Evolutionary conservation across 306 rosid genomes (phyloP).

Genomic region (Boehmeria nivea): DNA sequence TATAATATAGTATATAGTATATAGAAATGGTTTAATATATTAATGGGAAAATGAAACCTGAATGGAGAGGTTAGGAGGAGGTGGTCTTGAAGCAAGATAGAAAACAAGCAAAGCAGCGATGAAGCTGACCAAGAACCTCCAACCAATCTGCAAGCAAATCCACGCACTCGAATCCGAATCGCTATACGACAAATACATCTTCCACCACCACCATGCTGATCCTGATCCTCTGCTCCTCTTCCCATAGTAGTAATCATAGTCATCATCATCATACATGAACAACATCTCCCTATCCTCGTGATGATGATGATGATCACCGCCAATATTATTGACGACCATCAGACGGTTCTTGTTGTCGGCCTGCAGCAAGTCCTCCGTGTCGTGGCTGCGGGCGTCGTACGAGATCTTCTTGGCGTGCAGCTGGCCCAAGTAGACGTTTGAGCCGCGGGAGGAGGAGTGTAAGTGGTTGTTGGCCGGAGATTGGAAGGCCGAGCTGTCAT

Average conservation of each 20-base stretch:
- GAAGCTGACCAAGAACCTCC: constrained; percentile 65
- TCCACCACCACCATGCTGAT: constrained; percentile 31
- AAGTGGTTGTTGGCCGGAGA: constrained; percentile 22
- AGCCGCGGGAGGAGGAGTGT: constrained; percentile 63
- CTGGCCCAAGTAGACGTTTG: constrained; percentile 39
- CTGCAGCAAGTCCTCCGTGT: constrained; percentile 15
- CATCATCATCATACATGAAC: constrained; percentile 26
- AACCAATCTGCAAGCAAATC: constrained; percentile 70
- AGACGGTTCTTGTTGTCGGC: constrained; percentile 34
- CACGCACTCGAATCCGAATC: constrained; percentile 57
- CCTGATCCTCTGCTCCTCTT: constrained; percentile 17
- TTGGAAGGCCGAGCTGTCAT: constrained; percentile 27
- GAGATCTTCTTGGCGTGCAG: constrained; percentile 55
- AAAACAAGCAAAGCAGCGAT: constrained; percentile 75
- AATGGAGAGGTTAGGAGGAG: constrained; percentile 58
- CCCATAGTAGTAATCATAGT: constrained; percentile 30
- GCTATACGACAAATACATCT: constrained; percentile 45
- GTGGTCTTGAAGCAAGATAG: constrained; percentile 75
- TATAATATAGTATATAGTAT: too few species aligned
- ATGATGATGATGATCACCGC: neutral
- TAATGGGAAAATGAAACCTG: constrained; percentile 44
- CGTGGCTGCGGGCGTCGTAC: constrained; percentile 49
- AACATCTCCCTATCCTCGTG: neutral
- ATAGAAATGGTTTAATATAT: neutral
- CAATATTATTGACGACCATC: constrained; percentile 7